A percentile compares a stretch with the other conserved stretches of the same genome.
Evolutionary conservation across 495 filamentous ascomycete genomes (phyloP).

Genomic region (Penicillium lagena): DNA sequence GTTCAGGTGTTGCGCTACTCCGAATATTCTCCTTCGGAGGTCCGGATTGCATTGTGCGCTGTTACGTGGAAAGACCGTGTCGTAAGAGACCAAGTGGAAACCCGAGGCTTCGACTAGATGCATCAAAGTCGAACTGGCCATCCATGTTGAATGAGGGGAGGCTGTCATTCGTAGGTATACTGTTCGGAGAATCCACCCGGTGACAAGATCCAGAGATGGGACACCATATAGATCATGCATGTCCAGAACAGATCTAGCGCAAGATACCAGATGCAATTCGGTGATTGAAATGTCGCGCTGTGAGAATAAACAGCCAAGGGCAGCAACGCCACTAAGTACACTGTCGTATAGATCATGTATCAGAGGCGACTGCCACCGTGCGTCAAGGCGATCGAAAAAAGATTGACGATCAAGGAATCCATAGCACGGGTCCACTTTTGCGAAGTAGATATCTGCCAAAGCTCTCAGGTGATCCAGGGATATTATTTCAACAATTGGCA

Average conservation of each 20-base stretch:
- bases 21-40: slow-evolving; percentile 28
- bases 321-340: slow-evolving; percentile 35
- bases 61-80: slow-evolving; percentile 8
- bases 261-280: slow-evolving; percentile 31
- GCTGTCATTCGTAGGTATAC: slow-evolving; percentile 43
- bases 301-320: slow-evolving; percentile 38
- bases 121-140: slow-evolving; percentile 43
- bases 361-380: slow-evolving; percentile 21
- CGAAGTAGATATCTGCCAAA: slow-evolving; percentile 39
- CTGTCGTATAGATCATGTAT: slow-evolving; percentile 26
- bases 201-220: slow-evolving; percentile 28
- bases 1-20: slow-evolving; percentile 39
- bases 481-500: slow-evolving; percentile 26
- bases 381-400: slow-evolving; percentile 22
- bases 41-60: slow-evolving; percentile 19
- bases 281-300: slow-evolving; percentile 14
- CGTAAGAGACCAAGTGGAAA: slow-evolving; percentile 30
- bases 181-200: slow-evolving; percentile 38
- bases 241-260: slow-evolving; percentile 31
- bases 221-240: slow-evolving; percentile 6
- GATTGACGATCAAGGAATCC: slow-evolving; percentile 35
- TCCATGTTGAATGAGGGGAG: slow-evolving; percentile 41
- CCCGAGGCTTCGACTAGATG: slow-evolving; percentile 46
- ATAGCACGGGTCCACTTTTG: slow-evolving; percentile 39
- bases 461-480: slow-evolving; percentile 25